phyloP scores from a whole-genome alignment of 202 grass and related monocot species.

The Tripidium arundinaceum region DNA sequence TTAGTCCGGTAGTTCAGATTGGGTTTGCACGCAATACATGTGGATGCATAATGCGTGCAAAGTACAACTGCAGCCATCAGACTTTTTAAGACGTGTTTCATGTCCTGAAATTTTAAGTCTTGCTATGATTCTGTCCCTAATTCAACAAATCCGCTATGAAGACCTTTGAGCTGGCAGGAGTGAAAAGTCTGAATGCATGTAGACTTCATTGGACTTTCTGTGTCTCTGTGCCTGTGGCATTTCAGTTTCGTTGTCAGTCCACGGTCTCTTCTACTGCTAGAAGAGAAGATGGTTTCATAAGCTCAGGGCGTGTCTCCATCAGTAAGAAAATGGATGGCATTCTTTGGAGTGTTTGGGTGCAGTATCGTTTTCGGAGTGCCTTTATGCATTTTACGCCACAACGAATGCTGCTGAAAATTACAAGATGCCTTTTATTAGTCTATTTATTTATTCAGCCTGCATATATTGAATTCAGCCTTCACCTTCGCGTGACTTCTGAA shows the following conservation, averaged over 20 bases:
- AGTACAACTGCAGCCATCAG: neutral
- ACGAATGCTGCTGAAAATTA: neutral
- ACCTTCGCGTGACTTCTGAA: neutral
- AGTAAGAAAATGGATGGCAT: neutral
- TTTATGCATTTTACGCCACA: neutral
- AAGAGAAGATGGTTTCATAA: neutral
- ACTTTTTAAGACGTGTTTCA: neutral
- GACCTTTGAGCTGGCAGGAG: neutral
- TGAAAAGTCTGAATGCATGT: neutral
- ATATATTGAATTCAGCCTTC: neutral
- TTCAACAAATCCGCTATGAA: neutral
- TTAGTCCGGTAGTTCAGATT: neutral
- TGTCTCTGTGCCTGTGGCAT: neutral
- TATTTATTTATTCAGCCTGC: neutral
- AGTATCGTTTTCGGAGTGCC: conserved; percentile 18
- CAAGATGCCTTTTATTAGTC: neutral
- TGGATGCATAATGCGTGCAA: neutral
- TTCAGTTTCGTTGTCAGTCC: neutral
- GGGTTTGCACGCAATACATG: neutral
- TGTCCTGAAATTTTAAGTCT: neutral
- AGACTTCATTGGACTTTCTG: conserved; percentile 5
- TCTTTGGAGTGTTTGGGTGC: neutral
- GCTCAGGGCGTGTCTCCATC: conserved; percentile 14
- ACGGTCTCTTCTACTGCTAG: conserved; percentile 6
- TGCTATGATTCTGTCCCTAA: neutral